These are phyloP conservation scores for Debaryomyces psychrophilus DNA, from an alignment of 1,139 yeast genomes.

Conservation along the genomic window DNA sequence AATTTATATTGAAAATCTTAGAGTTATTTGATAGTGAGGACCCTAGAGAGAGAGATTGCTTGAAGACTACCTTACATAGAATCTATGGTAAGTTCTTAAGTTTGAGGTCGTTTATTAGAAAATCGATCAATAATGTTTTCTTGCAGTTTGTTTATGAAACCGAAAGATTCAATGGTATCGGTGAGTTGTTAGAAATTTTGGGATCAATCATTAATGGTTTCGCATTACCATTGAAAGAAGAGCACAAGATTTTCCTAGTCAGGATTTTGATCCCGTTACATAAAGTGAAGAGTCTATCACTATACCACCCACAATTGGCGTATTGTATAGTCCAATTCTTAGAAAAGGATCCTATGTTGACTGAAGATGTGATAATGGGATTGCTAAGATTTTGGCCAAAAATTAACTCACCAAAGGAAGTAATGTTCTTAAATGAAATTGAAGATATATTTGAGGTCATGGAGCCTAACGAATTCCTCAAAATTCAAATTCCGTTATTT, in stretches of 20 bases:
- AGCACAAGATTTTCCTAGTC: constrained; percentile 87
- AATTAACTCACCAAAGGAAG: constrained; percentile 91
- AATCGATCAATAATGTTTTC: constrained; percentile 89
- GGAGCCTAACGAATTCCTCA: constrained; percentile 89
- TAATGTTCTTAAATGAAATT: constrained; percentile 91
- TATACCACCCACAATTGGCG: constrained; percentile 95
- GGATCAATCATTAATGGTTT: constrained; percentile 98
- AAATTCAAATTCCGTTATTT: constrained; percentile 90
- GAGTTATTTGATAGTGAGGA: constrained; percentile 96
- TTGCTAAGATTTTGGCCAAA: constrained; percentile 96
- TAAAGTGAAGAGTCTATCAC: constrained; percentile 82
- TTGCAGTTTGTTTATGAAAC: constrained; percentile 94
- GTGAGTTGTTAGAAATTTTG: constrained; percentile 89
- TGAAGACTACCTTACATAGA: constrained; percentile 92
- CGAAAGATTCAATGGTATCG: constrained; percentile 93
- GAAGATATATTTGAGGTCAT: constrained; percentile 96
- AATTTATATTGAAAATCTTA: constrained; percentile 75
- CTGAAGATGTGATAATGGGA: constrained; percentile 95
- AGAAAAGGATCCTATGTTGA: constrained; percentile 88
- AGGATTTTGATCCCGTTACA: constrained; percentile 92
- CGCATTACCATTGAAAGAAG: constrained; percentile 95
- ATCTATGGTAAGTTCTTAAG: constrained; percentile 94
- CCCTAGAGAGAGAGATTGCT: constrained; percentile 91
- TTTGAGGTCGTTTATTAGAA: constrained; percentile 86
- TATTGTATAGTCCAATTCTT: constrained; percentile 95